Evolutionary conservation across 1,284 basidiomycete species (phyloP), one percentile per base, ranked within the genome.

Genomic region (Fomes fomentarius): DNA sequence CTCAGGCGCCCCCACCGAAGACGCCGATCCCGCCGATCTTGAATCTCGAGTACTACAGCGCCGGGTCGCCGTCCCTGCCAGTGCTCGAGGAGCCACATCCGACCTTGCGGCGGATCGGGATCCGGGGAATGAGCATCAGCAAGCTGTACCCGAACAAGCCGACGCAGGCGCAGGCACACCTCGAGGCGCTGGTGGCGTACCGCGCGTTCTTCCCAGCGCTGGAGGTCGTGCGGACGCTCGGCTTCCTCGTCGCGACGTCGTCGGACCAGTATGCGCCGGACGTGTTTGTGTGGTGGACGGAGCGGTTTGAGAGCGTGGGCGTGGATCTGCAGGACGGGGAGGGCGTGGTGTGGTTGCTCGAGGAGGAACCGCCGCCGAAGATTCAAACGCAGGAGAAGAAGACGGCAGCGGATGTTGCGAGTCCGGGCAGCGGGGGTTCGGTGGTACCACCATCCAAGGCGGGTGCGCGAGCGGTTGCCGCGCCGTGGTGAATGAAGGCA

Each of bases 201-300:
- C 63, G 69, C 44, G 68, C 66, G 34, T 66, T 71, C 46, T 80
- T 76, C 59, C 80, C 80, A 14, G 69, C 66, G 50, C 67, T 82
- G 34, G 76, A 80, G 64, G 65, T 73, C 38, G 71, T 82, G 37
- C 74, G 76, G 54, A 79, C 76, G 25, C 69, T 78, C 15, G 76
- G 74, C 4, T 77, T 76, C 60, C 61, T 79, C 48, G 76, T 77
- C 22, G 79, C 77, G 24, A 72, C 77, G 30, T 73, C 76, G 49
- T 65, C 70, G 52, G 77, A 82, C 63, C 59, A 57, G 39, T 57
- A 74, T 44, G 72, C 76, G 50, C 76, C 74, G 66, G 77, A 81
- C 50, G 67, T 80, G 21, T 81, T 81, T 60, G 78, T 81, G 37
- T 78, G 77, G 76, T 82, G 80, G 80, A 74, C 75, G 26, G 78